phyloP scores from a whole-genome alignment of 768 basidiomycete species.

The Mrakia frigida region DNA sequence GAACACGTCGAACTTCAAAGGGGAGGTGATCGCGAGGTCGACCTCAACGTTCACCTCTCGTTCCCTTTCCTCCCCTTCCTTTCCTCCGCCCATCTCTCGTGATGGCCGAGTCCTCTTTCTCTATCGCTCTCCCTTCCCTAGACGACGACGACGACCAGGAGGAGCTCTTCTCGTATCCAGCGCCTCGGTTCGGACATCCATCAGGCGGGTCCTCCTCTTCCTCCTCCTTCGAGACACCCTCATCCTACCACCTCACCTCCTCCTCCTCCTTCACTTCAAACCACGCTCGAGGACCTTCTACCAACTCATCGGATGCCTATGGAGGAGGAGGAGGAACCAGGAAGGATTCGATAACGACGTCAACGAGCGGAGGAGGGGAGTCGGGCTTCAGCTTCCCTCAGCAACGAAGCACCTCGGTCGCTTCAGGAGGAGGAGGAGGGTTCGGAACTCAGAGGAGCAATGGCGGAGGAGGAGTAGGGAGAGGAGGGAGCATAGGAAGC shows the following conservation, averaged over 20 bases:
- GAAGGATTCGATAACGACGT: slow-evolving; percentile 18
- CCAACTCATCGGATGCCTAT: slow-evolving; percentile 18
- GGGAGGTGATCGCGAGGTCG: neutral
- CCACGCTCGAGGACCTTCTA: slow-evolving; percentile 7
- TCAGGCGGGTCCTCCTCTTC: neutral
- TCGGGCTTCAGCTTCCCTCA: neutral
- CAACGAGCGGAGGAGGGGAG: slow-evolving; percentile 6
- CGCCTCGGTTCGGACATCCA: slow-evolving; percentile 28
- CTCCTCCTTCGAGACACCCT: neutral
- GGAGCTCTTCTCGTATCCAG: slow-evolving; percentile 29
- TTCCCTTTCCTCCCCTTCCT: neutral
- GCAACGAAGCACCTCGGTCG: slow-evolving; percentile 9
- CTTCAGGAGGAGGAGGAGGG: neutral
- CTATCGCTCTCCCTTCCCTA: slow-evolving; percentile 29
- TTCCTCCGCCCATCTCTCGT: neutral
- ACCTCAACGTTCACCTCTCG: neutral
- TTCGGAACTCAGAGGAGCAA: slow-evolving; percentile 18
- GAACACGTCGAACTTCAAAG: neutral
- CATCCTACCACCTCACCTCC: neutral
- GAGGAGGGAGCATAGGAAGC: slow-evolving; percentile 12
- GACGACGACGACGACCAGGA: slow-evolving; percentile 29
- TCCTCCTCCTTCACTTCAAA: neutral
- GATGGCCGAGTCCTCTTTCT: slow-evolving; percentile 13
- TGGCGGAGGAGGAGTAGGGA: neutral
- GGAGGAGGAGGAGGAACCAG: neutral